Evolutionary conservation across 2,329 filamentous ascomycete genomes (phyloP), one percentile per base, ranked within the genome.

Genomic region (Beauveria bassiana): DNA sequence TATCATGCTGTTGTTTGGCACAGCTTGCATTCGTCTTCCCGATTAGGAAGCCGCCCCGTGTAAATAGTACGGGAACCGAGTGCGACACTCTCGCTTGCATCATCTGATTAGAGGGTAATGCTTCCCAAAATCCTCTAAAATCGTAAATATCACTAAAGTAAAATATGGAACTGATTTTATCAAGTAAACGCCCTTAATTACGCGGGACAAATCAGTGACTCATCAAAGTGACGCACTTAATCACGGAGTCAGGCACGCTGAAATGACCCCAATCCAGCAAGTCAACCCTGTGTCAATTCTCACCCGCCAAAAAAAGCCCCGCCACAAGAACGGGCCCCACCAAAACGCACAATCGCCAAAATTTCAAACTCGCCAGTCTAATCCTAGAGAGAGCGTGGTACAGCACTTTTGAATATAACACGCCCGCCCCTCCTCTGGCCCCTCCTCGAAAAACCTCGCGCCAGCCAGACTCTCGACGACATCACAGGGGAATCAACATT

Each of bases 311-410:
- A 42, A 34, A 43, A 26, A 52, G 52, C 60, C 62, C 51, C 52
- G 62, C 62, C 57, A 61, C 61, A 54, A 16, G 28, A 46, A 46
- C 8, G 60, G 70, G 72, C 74, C 75, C 75, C 75, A 75, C 75
- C 74, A 75, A 75, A 75, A 75, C 75, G 74, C 75, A 77, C 75
- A 77, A 77, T 73, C 73, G 70, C 73, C 74, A 75, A 76, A 76
- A 76, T 69, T 76, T 76, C 72, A 69, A 73, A 67, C 62, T 62
- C 66, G 31, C 65, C 70, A 70, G 59, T 65, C 66, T 61, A 62
- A 67, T 62, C 46, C 57, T 3, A 34, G 43, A 55, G 31, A 43
- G 8, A 61, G 42, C 46, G 43, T 51, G 47, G 45, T 50, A 22
- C 43, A 22, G 53, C 47, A 22, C 49, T 54, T 34, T 34, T 51